These are phyloP conservation scores for Yamadazyma sp. DNA, from an alignment of 805 yeast species.

Conservation along the genomic window DNA sequence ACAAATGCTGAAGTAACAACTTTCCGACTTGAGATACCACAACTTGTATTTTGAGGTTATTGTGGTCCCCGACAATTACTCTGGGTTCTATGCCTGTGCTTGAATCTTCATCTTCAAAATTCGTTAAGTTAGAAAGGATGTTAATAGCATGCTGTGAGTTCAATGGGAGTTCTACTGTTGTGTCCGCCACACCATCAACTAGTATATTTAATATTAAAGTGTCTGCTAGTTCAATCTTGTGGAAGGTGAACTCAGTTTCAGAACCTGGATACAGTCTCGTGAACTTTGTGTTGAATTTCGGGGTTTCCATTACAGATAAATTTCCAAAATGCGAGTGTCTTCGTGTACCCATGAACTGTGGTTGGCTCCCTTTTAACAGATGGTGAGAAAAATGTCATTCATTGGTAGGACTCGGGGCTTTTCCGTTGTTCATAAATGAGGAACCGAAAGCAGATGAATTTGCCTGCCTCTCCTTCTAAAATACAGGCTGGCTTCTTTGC, in stretches of 20 bases:
- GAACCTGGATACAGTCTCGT: slow-evolving; percentile 9
- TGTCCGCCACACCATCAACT: slow-evolving; percentile 48
- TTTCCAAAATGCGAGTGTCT: neutral
- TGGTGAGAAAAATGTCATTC: no score
- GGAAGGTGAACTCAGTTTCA: slow-evolving; percentile 21
- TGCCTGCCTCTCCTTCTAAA: no score
- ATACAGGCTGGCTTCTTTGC: no score
- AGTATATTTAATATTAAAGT: slow-evolving; percentile 39
- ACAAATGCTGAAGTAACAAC: slow-evolving; percentile 28
- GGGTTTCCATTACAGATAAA: slow-evolving; percentile 1
- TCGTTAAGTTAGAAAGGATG: slow-evolving; percentile 16
- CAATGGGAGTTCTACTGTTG: slow-evolving; percentile 47
- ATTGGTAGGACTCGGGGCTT: no score
- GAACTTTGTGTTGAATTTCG: slow-evolving; percentile 14
- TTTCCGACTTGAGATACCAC: slow-evolving; percentile 52
- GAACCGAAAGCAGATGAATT: no score
- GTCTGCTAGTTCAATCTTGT: slow-evolving; percentile 37
- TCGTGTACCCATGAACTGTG: no score
- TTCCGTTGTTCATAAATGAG: no score
- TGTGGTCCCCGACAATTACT: slow-evolving; percentile 48
- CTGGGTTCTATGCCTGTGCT: slow-evolving; percentile 43
- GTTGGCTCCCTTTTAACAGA: no score
- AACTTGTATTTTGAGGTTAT: slow-evolving; percentile 47
- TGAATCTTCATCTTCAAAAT: slow-evolving; percentile 17
- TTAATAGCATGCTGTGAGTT: slow-evolving; percentile 23